Evolutionary conservation across 495 filamentous ascomycete species (phyloP), one percentile per base, ranked within the genome.

Genomic region (Friedmanniomyces endolithicus): DNA sequence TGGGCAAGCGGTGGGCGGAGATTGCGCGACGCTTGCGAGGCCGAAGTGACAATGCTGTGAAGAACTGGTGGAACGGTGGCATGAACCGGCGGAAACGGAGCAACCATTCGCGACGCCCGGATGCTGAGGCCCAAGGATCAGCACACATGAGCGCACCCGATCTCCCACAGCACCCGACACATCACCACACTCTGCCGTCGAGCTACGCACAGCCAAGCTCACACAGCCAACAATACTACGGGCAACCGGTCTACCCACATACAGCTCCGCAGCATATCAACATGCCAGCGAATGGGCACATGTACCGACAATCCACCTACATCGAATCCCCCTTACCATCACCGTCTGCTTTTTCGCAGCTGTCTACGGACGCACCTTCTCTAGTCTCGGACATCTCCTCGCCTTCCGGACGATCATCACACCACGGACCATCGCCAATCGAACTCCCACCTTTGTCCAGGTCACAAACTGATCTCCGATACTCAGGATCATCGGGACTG

Each of bases 11-110:
- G 24, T 98, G 92, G 92, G 92, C 92, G 2, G 88, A 96, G 61
- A 97, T 98, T 61, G 90, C 92, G 24, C 78, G 92, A 62, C 74
- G 78, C 17, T 78, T 98, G 22, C 78, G 83, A 17, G 90, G 90
- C 57, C 82, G 92, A 61, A 95, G 89, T 72, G 92, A 98, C 74
- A 98, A 98, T 65, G 86, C 87, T 31, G 89, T 98, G 48, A 98
- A 98, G 79, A 98, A 98, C 71, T 97, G 89, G 88, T 96, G 87
- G 87, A 97, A 98, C 69, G 90, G 92, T 33, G 86, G 86, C 65
- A 84, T 87, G 82, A 95, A 96, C 71, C 80, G 90, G 61, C 70
- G 77, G 58, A 70, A 72, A 60, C 72, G 77, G 44, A 72, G 67
- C 61, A 70, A 75, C 68, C 65, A 71, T 70, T 58, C 72, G 64